phyloP scores from a whole-genome alignment of 257 asterid genomes.

The Perilla frutescens region DNA sequence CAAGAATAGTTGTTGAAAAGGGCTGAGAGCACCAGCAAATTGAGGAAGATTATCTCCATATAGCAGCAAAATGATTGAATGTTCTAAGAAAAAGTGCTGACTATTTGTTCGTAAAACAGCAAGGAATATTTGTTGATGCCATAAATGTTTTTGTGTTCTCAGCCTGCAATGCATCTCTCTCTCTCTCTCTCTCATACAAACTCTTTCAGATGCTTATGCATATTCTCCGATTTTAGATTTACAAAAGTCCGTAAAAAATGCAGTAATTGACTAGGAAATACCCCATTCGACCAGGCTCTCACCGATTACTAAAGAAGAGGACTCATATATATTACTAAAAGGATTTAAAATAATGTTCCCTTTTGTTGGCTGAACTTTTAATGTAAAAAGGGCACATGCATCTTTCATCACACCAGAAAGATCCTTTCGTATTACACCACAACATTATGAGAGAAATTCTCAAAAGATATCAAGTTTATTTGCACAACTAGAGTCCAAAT shows the following conservation, averaged over 20 bases:
- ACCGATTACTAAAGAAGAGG: not conserved
- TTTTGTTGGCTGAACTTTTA: not conserved
- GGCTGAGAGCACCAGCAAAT: constrained; percentile 17
- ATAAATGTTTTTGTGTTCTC: not conserved
- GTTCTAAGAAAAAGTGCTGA: not conserved
- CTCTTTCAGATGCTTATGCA: not conserved
- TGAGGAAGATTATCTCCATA: constrained; percentile 12
- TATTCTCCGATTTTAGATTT: not conserved
- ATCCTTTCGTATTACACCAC: not conserved
- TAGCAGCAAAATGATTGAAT: not conserved
- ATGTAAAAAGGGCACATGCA: not conserved
- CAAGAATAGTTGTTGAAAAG: constrained; percentile 16
- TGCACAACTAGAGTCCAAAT: constrained; percentile 9
- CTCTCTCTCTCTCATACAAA: not conserved
- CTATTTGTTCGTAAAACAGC: not conserved
- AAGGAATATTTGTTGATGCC: constrained; percentile 3
- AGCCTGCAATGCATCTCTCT: not conserved
- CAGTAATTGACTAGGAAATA: not conserved
- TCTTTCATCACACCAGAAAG: not conserved
- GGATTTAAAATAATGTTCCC: not conserved
- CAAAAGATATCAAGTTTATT: not conserved
- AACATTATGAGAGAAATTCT: not conserved
- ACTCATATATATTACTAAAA: not conserved
- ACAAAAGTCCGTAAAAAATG: not conserved
- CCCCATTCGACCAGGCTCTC: not conserved